A percentile compares a stretch with the other conserved stretches of the same genome.
These are phyloP conservation scores for Trypanosoma vivax DNA, from an alignment of 208 protist species.

Conservation along the genomic window DNA sequence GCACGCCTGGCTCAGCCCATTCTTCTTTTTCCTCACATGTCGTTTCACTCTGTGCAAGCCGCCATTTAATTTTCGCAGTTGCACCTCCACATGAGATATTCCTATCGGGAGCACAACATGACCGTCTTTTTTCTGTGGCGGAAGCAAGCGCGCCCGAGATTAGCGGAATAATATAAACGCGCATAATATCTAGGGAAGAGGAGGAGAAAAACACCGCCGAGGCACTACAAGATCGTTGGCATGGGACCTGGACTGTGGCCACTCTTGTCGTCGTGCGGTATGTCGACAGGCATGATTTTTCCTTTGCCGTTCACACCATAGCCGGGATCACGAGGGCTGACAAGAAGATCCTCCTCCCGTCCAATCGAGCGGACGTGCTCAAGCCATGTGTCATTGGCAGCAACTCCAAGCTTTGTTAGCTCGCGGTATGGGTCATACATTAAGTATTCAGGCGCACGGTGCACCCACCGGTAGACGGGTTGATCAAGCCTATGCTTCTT, in stretches of 20 bases:
- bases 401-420: constrained; percentile 50
- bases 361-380: constrained; percentile 73
- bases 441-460: constrained; percentile 65
- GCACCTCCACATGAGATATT: too few relatives aligned
- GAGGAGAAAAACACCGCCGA: not conserved
- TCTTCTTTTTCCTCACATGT: too few relatives aligned
- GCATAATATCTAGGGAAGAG: too few relatives aligned
- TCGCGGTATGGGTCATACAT: constrained; percentile 56
- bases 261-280: constrained; percentile 47
- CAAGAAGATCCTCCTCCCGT: constrained; percentile 61
- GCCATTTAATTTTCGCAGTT: too few relatives aligned
- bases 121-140: too few relatives aligned
- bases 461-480: constrained; percentile 75
- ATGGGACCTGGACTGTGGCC: constrained; percentile 59
- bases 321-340: constrained; percentile 29
- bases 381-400: constrained; percentile 73
- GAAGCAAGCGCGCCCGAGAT: too few relatives aligned
- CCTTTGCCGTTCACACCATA: constrained; percentile 31
- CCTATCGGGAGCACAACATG: too few relatives aligned
- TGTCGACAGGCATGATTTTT: constrained; percentile 42
- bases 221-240: constrained; percentile 8
- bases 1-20: too few relatives aligned
- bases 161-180: too few relatives aligned
- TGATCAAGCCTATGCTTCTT: constrained; percentile 81
- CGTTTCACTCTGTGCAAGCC: too few relatives aligned